Evolutionary conservation across 1,284 basidiomycete genomes (phyloP), one percentile per base, ranked within the genome.

Genomic region (Farysia itapuensis): DNA sequence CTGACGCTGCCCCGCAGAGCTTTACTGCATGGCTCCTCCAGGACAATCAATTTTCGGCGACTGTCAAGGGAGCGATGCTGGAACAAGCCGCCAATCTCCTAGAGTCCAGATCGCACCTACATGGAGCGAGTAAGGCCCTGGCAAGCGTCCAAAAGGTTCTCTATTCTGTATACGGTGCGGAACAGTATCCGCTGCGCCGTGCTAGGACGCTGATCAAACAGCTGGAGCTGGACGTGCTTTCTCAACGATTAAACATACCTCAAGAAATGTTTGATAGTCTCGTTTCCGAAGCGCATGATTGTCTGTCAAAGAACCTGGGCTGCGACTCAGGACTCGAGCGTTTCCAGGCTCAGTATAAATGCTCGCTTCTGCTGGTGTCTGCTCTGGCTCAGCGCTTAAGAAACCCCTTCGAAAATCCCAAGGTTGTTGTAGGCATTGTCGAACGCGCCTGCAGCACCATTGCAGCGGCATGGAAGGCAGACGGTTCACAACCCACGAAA

Each of bases 171-270:
- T 68, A 70, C 22, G 15, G 31, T 2, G 16, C 38, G 14, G 14
- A 30, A 1, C 14, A 19, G 2, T 51, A 37, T 23, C 70, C 71
- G 6, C 37, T 70, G 13, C 58, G 64, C 13, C 54, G 50, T 15
- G 54, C 58, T 13, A 53, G 67, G 4, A 48, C 52, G 1, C 21
- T 64, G 28, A 43, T 54, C 6, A 35, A 44, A 4, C 35, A 41
- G 20, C 31, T 67, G n/a, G 69, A 72, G 41, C 37, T 40, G 25
- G 53, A 54, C 24, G 41, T 70, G 9, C 39, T 60, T 11, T 52
- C 56, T 2, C 35, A 49, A 12, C 35, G 44, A 2, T 47, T 56
- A 2, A 7, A 23, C 4, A 34, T 53, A 16, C 26, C 51, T 4
- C 40, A 56, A 16, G 29, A 46, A 3, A 51, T 44, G 14, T 28